phyloP scores from a whole-genome alignment of 805 yeast species.

The Brettanomyces sp. region DNA sequence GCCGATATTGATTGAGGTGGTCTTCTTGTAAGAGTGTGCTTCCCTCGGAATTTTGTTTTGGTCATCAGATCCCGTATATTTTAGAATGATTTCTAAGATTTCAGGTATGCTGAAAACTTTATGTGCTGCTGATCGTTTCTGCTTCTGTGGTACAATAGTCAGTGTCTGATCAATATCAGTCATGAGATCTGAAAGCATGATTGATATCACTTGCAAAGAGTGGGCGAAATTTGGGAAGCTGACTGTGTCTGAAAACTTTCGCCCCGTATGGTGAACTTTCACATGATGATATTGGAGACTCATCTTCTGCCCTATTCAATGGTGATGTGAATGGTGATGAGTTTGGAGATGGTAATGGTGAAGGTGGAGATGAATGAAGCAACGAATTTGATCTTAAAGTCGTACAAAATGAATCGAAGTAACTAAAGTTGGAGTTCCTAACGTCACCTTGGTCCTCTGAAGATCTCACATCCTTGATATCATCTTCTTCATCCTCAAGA shows the following conservation, averaged over 20 bases:
- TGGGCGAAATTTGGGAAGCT: background rate
- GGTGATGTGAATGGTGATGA: background rate
- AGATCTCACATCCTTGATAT: background rate
- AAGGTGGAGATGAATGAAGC: no score
- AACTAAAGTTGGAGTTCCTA: no score
- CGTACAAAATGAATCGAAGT: no score
- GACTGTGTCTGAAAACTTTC: background rate
- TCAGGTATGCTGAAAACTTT: slow-evolving; percentile 68
- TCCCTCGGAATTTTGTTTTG: slow-evolving; percentile 47
- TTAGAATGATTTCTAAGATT: slow-evolving; percentile 51
- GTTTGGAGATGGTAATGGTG: no score
- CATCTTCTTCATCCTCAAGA: background rate
- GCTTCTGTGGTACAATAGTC: no score
- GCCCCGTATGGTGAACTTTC: background rate
- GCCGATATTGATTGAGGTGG: slow-evolving; percentile 66
- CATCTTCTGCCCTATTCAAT: background rate
- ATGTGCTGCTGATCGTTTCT: no score
- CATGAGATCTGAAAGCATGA: background rate
- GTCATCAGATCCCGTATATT: slow-evolving; percentile 46
- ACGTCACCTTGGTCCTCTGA: background rate
- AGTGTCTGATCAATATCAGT: background rate
- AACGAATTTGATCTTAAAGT: no score
- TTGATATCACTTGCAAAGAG: background rate
- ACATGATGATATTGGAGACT: background rate
- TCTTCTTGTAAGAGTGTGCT: slow-evolving; percentile 50